Evolutionary conservation across 257 asterid species (phyloP).

Genomic region (Solanum corneliomulleri): DNA sequence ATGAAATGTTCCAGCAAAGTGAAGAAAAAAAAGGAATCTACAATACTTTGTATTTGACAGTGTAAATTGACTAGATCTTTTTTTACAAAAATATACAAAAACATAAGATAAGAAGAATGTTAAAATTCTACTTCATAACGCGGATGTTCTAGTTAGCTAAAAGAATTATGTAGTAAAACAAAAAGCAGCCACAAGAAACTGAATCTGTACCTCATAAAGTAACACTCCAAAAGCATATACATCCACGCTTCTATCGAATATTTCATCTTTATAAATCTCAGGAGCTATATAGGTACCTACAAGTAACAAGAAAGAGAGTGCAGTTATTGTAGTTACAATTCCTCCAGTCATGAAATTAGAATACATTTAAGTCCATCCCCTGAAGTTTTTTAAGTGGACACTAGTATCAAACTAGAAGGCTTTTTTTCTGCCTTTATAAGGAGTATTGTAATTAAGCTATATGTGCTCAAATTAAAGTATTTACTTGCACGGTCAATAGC

Average conservation of each 20-base stretch:
- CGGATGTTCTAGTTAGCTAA: neutral
- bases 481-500: conserved; percentile 76
- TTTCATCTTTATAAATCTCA: conserved; percentile 55
- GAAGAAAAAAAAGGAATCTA: neutral
- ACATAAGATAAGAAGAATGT: neutral
- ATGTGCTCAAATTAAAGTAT: conserved; percentile 3
- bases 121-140: neutral
- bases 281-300: conserved; percentile 80
- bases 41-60: neutral
- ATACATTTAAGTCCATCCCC: neutral
- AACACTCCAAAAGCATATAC: conserved; percentile 75
- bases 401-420: neutral
- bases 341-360: neutral
- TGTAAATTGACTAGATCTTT: neutral
- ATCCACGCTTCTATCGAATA: conserved; percentile 79
- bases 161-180: neutral
- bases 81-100: no score
- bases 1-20: neutral
- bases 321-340: neutral
- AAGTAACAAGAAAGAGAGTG: neutral
- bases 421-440: neutral
- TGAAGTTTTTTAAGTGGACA: neutral
- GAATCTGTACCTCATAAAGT: conserved; percentile 69
- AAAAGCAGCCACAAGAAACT: neutral
- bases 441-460: neutral